Evolutionary conservation across 441 rosid species (phyloP).

Genomic region (Cnidoscolus chayamansa): DNA sequence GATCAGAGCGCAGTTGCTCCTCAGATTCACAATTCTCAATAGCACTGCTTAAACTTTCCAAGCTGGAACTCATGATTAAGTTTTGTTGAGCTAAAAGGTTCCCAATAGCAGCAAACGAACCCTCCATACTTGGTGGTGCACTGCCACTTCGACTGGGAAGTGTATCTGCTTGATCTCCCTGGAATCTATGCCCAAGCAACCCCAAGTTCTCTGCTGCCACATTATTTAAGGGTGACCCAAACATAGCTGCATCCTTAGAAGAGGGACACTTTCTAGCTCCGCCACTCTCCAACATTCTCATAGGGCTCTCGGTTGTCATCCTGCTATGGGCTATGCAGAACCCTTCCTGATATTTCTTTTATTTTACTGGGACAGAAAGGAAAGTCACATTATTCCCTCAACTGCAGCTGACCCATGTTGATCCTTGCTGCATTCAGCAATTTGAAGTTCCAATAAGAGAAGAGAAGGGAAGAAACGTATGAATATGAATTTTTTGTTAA

Average conservation of each 20-base stretch:
- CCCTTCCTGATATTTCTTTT: background rate
- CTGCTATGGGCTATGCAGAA: constrained; percentile 18
- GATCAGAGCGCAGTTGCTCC: constrained; percentile 82
- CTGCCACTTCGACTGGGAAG: constrained; percentile 84
- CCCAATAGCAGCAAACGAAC: constrained; percentile 77
- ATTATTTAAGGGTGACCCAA: constrained; percentile 51
- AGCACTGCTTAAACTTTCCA: constrained; percentile 54
- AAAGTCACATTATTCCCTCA: constrained; percentile 22
- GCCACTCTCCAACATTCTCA: constrained; percentile 68
- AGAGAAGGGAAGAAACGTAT: background rate
- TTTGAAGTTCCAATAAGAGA: constrained; percentile 23
- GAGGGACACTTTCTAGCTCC: constrained; percentile 56
- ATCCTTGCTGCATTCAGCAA: constrained; percentile 22
- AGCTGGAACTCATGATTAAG: constrained; percentile 38
- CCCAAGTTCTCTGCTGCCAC: constrained; percentile 74
- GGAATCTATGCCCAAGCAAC: constrained; percentile 52
- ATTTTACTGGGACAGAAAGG: constrained; percentile 5
- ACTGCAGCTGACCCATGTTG: constrained; percentile 5
- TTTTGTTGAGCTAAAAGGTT: constrained; percentile 62
- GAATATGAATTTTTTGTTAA: too few species aligned
- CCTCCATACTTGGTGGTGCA: constrained; percentile 96
- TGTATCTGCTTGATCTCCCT: constrained; percentile 38
- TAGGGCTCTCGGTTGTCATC: constrained; percentile 81
- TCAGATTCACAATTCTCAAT: constrained; percentile 54
- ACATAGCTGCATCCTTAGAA: constrained; percentile 49